Evolutionary conservation across 768 basidiomycete genomes (phyloP), one percentile per base, ranked within the genome.

Genomic region (Amanita rubescens): DNA sequence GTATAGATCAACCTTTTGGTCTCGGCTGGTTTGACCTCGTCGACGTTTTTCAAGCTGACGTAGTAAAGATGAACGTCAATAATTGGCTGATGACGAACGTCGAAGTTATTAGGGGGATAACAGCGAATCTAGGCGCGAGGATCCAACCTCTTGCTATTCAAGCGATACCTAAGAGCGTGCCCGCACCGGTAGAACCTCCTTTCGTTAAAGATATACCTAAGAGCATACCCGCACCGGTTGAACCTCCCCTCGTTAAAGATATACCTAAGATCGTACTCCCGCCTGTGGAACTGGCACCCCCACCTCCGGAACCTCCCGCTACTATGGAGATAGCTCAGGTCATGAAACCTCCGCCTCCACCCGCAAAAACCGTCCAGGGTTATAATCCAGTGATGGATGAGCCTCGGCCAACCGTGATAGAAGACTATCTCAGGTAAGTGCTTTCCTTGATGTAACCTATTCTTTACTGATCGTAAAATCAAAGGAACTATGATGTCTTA

Each of bases 331-430:
- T 12, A 5, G 51, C 51, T 4, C 4, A 17, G 19, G 7, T 5
- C 11, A 43, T 42, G 17, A 42, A 58, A 15, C 63, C 65, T 17
- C 65, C 63, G 3, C 42, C 50, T 14, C 63, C 62, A 1, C 60
- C 58, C 1, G 24, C 39, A 14, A 56, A 49, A 3, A 60, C 61
- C 15, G 57, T 59, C 20, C 39, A 49, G 2, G 63, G 61, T 15
- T 67, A 67, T 37, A 57, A 67, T 38, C 61, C 62, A 14, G 59
- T 57, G 17, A 58, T 67, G 25, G 66, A 65, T 30, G 52, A 62
- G 34, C 61, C 56, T 24, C 62, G 66, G 12, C 66, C 66, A 17
- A 54, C 58, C 10, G 58, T 42, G 11, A 59, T 66, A 53, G 55
- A 58, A 11, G 59, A 62, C 12, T 66, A 66, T 38, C 48, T 66